Evolutionary conservation across 441 rosid species (phyloP), one percentile per base, ranked within the genome.

Genomic region (Syzygium syzygioides): DNA sequence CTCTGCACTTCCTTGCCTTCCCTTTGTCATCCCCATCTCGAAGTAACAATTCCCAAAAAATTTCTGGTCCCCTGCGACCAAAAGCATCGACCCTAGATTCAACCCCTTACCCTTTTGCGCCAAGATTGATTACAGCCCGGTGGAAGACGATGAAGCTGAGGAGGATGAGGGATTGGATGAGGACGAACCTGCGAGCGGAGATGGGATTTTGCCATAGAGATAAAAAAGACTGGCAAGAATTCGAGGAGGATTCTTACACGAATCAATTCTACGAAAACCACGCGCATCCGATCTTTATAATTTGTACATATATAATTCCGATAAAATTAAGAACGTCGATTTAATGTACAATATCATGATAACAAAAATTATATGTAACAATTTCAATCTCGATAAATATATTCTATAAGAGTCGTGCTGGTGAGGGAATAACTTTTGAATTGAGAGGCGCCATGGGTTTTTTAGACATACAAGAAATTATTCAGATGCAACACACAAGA

Each of bases 211-310:
- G 41, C 41, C 48, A 93, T 94, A 9, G 96, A 92, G 89, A 90
- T 97, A 26, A 91, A 91, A 92, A 97, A 93, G 90, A 93, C 93
- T 20, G 97, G 95, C 85, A 94, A 87, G 86, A 96, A 95, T 90
- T 94, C 95, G 15, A 92, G 98, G 87, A 94, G 96, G 86, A 95
- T 98, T 86, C 92, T 94, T 4, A 4, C 41, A 37, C 41, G 41
- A 37, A 37, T 37, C 41, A 37, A 37, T 37, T 37, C 41, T 37
- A 37, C 41, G 41, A 37, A 37, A 37, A 6, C 52, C 83, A 37
- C 52, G 83, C 41, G 83, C 83, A 23, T 4, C 52, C 9, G 9
- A 23, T 37, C 3, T 12, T 71, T 23, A n/a, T 37, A 37, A 37
- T 37, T 18, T 34, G 14, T 23, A 71, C 11, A 71, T 5, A 68